Percentiles rank a stretch among this genome's conserved stretches.
phyloP scores from a whole-genome alignment of 2,329 filamentous ascomycete species.

The Cercospora nicotianae region DNA sequence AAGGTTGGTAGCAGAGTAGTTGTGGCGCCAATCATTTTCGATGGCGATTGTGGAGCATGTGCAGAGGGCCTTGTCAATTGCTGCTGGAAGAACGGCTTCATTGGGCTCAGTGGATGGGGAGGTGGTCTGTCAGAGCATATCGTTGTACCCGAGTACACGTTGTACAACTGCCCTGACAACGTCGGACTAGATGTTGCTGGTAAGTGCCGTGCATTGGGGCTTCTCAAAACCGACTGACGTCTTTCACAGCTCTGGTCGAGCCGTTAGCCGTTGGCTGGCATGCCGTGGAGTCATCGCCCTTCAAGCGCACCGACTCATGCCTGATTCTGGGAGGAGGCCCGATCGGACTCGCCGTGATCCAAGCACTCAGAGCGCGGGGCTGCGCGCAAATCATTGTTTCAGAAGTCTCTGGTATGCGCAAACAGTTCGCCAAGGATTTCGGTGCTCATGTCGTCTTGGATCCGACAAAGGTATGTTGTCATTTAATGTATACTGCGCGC shows the following conservation, averaged over 20 bases:
- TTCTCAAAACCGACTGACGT: neutral
- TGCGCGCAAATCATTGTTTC: conserved; percentile 55
- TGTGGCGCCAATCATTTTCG: conserved; percentile 54
- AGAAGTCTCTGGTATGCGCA: conserved; percentile 51
- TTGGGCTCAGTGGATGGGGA: conserved; percentile 55
- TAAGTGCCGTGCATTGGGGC: conserved; percentile 18
- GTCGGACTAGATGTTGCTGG: conserved; percentile 53
- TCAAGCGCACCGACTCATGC: conserved; percentile 48
- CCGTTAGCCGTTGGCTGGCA: conserved; percentile 59
- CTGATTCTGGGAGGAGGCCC: conserved; percentile 56
- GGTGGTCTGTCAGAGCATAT: conserved; percentile 55
- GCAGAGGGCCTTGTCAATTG: conserved; percentile 55
- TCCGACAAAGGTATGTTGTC: conserved; percentile 46
- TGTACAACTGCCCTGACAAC: conserved; percentile 53
- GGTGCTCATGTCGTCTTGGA: conserved; percentile 56
- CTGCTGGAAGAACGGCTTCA: conserved; percentile 56
- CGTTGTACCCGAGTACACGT: conserved; percentile 49
- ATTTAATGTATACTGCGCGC: conserved; percentile 32
- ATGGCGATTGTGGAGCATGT: conserved; percentile 54
- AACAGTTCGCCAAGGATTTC: conserved; percentile 52
- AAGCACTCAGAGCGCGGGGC: conserved; percentile 47
- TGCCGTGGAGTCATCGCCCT: conserved; percentile 53
- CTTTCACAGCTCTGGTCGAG: conserved; percentile 51
- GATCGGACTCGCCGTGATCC: conserved; percentile 54
- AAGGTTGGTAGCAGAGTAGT: conserved; percentile 51